Percentiles rank a stretch among this genome's conserved stretches.
phyloP scores from a whole-genome alignment of 176 grass and related monocot species.

The Triticum monococcum region DNA sequence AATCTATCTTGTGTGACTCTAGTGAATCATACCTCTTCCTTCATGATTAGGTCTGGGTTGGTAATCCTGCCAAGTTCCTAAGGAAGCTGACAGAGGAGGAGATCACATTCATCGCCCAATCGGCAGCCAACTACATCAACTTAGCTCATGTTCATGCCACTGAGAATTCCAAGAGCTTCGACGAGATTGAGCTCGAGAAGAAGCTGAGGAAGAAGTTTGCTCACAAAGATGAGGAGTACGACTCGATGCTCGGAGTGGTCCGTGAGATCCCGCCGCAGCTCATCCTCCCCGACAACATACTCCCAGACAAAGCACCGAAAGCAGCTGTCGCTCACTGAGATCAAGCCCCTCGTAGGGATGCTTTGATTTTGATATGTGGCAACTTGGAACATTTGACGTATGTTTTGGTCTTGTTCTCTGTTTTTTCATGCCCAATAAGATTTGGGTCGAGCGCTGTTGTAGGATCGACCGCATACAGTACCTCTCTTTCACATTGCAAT shows the following conservation, averaged over 20 bases:
- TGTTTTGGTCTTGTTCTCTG: slow-evolving; percentile 37
- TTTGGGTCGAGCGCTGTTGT: slow-evolving; percentile 67
- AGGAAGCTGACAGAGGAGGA: slow-evolving; percentile 97
- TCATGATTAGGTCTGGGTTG: slow-evolving; percentile 78
- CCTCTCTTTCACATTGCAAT: slow-evolving; percentile 27
- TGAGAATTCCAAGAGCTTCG: slow-evolving; percentile 82
- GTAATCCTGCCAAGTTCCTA: slow-evolving; percentile 93
- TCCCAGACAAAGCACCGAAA: slow-evolving; percentile 57
- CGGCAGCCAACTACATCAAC: slow-evolving; percentile 80
- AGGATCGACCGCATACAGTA: slow-evolving; percentile 53
- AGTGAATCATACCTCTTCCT: not conserved
- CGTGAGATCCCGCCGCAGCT: slow-evolving; percentile 74
- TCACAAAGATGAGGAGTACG: slow-evolving; percentile 76
- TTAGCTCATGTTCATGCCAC: slow-evolving; percentile 90
- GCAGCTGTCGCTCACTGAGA: slow-evolving; percentile 46
- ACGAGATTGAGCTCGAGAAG: slow-evolving; percentile 92
- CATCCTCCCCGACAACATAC: slow-evolving; percentile 79
- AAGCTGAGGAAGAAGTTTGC: slow-evolving; percentile 85
- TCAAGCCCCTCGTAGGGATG: not conserved
- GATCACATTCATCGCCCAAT: slow-evolving; percentile 72
- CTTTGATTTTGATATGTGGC: slow-evolving; percentile 44
- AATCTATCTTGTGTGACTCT: not conserved
- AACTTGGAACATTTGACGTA: slow-evolving; percentile 36
- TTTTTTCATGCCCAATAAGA: slow-evolving; percentile 66
- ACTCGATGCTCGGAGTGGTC: slow-evolving; percentile 86